Percentiles rank a stretch among this genome's conserved stretches.
These are phyloP conservation scores for Aspergillus leporis DNA, from an alignment of 495 filamentous ascomycete species.

Conservation along the genomic window DNA sequence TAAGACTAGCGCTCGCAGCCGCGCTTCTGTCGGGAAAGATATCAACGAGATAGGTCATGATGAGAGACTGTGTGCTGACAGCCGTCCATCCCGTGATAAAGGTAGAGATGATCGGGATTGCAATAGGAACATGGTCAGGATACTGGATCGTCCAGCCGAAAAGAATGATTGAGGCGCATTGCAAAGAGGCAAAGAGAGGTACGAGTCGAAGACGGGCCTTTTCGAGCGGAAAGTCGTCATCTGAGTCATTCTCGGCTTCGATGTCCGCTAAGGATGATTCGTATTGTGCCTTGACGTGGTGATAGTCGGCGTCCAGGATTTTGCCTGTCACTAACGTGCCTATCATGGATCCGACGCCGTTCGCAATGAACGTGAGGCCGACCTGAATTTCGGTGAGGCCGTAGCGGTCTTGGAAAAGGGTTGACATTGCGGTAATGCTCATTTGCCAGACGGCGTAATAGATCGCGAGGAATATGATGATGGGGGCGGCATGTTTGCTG, in stretches of 20 bases:
- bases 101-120: conserved; percentile 55
- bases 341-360: conserved; percentile 53
- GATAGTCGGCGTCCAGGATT: conserved; percentile 44
- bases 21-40: conserved; percentile 59
- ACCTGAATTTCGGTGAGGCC: conserved; percentile 46
- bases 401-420: conserved; percentile 47
- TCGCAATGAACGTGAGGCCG: conserved; percentile 53
- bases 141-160: conserved; percentile 62
- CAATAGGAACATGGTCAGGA: conserved; percentile 42
- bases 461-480: conserved; percentile 51
- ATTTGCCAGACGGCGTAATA: conserved; percentile 60
- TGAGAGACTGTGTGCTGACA: conserved; percentile 41
- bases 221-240: conserved; percentile 46
- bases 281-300: conserved; percentile 32
- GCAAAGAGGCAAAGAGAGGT: conserved; percentile 47
- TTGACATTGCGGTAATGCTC: conserved; percentile 55
- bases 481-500: conserved; percentile 43
- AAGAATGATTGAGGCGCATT: conserved; percentile 44
- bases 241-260: conserved; percentile 9
- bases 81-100: conserved; percentile 59
- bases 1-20: conserved; percentile 66
- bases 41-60: conserved; percentile 59
- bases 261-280: conserved; percentile 19
- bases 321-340: conserved; percentile 49
- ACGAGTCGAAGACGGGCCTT: no score